These are phyloP conservation scores for Aspergillus japonicus DNA, from an alignment of 2,329 filamentous ascomycete species.

Conservation along the genomic window DNA sequence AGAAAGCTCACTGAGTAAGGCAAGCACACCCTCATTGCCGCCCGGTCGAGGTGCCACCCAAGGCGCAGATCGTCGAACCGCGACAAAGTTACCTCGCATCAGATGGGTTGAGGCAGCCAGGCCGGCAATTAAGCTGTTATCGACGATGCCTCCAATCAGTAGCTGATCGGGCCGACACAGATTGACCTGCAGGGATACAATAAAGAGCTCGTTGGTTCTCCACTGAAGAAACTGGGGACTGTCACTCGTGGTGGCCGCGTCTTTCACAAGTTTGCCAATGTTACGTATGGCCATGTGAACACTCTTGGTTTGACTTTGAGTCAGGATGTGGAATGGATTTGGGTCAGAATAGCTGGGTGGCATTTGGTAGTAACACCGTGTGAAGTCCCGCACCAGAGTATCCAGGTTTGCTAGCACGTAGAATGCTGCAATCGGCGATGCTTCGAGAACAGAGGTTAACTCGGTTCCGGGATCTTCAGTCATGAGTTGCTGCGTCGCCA, in stretches of 20 bases:
- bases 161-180: slow-evolving; percentile 36
- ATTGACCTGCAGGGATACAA: slow-evolving; percentile 27
- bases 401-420: slow-evolving; percentile 8
- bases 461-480: slow-evolving; percentile 25
- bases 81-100: slow-evolving; percentile 10
- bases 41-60: background rate
- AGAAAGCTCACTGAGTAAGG: background rate
- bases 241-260: background rate
- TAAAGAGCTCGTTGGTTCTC: slow-evolving; percentile 26
- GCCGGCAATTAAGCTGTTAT: slow-evolving; percentile 32
- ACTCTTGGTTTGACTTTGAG: slow-evolving; percentile 33
- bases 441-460: slow-evolving; percentile 15
- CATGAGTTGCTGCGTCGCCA: slow-evolving; percentile 36
- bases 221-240: background rate
- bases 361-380: slow-evolving; percentile 36
- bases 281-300: slow-evolving; percentile 9
- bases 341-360: slow-evolving; percentile 33
- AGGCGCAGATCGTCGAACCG: background rate
- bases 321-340: slow-evolving; percentile 35
- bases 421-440: background rate
- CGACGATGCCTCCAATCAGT: slow-evolving; percentile 37
- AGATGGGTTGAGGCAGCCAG: slow-evolving; percentile 34
- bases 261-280: background rate
- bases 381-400: slow-evolving; percentile 33
- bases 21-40: background rate